These are phyloP conservation scores for Botrytis cinerea DNA, from an alignment of 2,329 filamentous ascomycete species.

Conservation along the genomic window DNA sequence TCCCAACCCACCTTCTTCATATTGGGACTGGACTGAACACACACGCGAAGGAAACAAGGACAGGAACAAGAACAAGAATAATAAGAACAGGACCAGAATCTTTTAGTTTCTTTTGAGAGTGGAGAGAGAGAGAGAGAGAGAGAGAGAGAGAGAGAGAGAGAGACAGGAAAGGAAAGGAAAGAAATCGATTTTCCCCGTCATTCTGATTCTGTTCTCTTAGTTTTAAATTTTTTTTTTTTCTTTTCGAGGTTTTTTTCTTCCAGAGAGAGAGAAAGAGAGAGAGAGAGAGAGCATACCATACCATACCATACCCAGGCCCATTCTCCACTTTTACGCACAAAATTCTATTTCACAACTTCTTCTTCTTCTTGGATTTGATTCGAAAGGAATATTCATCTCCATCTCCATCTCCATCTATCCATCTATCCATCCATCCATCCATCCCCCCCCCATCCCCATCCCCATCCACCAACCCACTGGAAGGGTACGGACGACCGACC, in stretches of 20 bases:
- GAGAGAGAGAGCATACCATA: too few relatives aligned
- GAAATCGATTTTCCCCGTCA: neutral
- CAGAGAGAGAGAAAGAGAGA: too few relatives aligned
- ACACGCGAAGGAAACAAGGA: neutral
- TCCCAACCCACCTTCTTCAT: neutral
- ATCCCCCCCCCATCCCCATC: too few relatives aligned
- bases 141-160: neutral
- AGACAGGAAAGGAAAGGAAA: neutral
- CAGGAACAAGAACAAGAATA: too few relatives aligned
- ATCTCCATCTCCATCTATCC: too few relatives aligned
- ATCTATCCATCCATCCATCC: too few relatives aligned
- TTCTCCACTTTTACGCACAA: slow-evolving; percentile 7
- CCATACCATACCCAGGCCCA: neutral
- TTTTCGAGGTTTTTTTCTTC: neutral
- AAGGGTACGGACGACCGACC: neutral
- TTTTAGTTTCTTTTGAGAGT: neutral
- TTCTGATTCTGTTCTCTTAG: neutral
- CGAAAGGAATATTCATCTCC: neutral
- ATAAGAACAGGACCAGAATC: neutral
- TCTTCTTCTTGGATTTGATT: neutral
- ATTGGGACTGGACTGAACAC: neutral
- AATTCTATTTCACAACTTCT: neutral
- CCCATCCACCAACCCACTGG: too few relatives aligned
- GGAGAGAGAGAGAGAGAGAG: neutral
- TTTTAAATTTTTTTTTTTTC: neutral